Evolutionary conservation across 2,329 filamentous ascomycete species (phyloP), one percentile per base, ranked within the genome.

Genomic region (Clonostachys sp.): DNA sequence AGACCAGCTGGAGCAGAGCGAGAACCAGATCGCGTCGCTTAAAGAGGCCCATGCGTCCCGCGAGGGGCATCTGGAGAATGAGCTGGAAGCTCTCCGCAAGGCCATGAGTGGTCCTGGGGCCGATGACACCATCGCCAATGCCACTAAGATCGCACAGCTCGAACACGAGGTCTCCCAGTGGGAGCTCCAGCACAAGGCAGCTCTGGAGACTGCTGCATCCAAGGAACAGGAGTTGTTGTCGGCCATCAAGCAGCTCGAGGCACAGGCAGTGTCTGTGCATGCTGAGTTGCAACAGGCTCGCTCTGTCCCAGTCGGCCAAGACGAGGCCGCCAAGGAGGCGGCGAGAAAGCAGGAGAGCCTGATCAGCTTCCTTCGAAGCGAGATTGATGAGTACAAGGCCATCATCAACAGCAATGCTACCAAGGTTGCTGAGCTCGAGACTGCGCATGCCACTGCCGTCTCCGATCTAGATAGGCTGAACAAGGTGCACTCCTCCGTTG

Each of bases 1-100:
- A 50, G 89, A 95, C 52, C 91, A 96, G 65, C 79, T 99, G 6
- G 82, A 91, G 60, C 84, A 90, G 64, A 95, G 86, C 56, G 91
- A 97, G 66, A 86, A 80, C 55, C 84, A 92, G 61, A 84, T 96
- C 52, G 78, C 78, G 50, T 73, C 82, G 45, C 77, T 96, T 58
- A 86, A 89, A 45, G 83, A 89, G 44, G 74, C 80, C 0, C 84
- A 96, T 55, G 75, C 78, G n/a, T 67, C 73, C 13, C 83, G 89
- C 30, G 92, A 97, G 67, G 78, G 81, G 61, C 84, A 91, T 57
- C 74, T 97, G 4, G 72, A 82, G 44, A 71, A 75, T 9, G 84
- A 96, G 65, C 72, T 97, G 18, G 80, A 87, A 44, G 74, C 68
- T 20, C 74, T 96, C 33, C 86, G 83, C 46, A 65, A 73, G 18